Evolutionary conservation across 768 basidiomycete genomes (phyloP), one percentile per base, ranked within the genome.

Genomic region (Pluteus cervinus): DNA sequence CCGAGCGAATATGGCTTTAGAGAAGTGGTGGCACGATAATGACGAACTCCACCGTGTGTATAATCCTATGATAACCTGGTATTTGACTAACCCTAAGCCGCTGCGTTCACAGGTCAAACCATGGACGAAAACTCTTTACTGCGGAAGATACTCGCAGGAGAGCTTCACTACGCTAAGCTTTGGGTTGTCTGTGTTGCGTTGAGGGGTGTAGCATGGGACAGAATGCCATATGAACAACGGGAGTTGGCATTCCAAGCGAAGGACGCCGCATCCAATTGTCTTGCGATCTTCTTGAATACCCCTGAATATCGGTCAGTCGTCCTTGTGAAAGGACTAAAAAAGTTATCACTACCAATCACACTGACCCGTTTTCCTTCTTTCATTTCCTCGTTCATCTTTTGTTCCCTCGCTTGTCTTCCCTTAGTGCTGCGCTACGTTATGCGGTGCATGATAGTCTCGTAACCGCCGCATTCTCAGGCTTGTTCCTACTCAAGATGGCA

Each of bases 241-340:
- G 92, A 94, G 56, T 71, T 94, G 31, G 91, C 91, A 3, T 93
- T 94, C 67, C 87, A 93, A 52, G 92, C 91, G 18, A 94, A 92
- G 62, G 89, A 93, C 51, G 86, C 91, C 0, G 92, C 92, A 4
- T 79, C 84, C 24, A 79, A 80, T 46, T 92, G 89, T 54, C 63
- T 97, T 29, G 74, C 82, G 31, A 84, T 87, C 36, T 91, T 93
- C 61, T 66, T 94, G 46, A 78, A 76, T 39, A 87, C 86, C 14
- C 69, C 76, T 4, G 82, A 86, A 31, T 88, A 89, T 50, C 73
- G 88, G 87, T 86, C 50, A 25, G 72, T 54, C 4, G 28, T 18
- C 29, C 26, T 25, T 23, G 12, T 23, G 33, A 23, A 9, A 23
- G 24, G 26, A 36, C 28, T 37, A 33, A 26, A n/a, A 23, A 7